phyloP scores from a whole-genome alignment of 257 asterid species.

The Lavandula angustifolia region DNA sequence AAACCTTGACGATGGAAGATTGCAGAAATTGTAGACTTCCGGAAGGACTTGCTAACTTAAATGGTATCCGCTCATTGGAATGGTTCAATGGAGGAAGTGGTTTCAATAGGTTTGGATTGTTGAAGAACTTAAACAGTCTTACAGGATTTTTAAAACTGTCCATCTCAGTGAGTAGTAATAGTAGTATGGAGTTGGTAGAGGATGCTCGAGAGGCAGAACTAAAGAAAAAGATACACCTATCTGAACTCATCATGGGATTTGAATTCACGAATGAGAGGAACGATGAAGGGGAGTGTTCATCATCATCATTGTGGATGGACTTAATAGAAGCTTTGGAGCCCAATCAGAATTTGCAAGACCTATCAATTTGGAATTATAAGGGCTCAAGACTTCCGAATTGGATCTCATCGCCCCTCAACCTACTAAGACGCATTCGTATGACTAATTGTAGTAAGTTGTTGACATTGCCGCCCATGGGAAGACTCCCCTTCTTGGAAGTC shows the following conservation, averaged over 20 bases:
- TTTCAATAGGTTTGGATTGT: not conserved
- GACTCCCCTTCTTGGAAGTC: not conserved
- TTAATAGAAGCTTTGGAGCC: too few relatives aligned
- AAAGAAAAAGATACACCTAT: not conserved
- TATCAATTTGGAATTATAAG: not conserved
- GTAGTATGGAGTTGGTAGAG: constrained; percentile 1
- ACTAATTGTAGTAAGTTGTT: not conserved
- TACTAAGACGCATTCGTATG: not conserved
- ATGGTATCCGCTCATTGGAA: not conserved
- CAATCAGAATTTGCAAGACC: too few relatives aligned
- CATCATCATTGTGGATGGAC: too few relatives aligned
- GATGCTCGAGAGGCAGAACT: constrained; percentile 27
- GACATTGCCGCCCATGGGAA: constrained; percentile 12
- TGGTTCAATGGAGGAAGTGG: not conserved
- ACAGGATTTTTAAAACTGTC: constrained; percentile 7
- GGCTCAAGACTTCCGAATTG: constrained; percentile 1
- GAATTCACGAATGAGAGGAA: too few relatives aligned
- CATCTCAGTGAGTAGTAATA: not conserved
- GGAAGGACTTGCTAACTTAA: constrained; percentile 19
- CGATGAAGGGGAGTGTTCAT: too few relatives aligned
- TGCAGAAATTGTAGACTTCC: not conserved
- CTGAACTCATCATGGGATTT: too few relatives aligned
- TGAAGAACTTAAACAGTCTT: not conserved
- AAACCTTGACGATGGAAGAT: not conserved
- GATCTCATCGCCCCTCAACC: too few relatives aligned